Evolutionary conservation across 352 stramenopile species (phyloP).

Genomic region (Globisporangium emineosum): DNA sequence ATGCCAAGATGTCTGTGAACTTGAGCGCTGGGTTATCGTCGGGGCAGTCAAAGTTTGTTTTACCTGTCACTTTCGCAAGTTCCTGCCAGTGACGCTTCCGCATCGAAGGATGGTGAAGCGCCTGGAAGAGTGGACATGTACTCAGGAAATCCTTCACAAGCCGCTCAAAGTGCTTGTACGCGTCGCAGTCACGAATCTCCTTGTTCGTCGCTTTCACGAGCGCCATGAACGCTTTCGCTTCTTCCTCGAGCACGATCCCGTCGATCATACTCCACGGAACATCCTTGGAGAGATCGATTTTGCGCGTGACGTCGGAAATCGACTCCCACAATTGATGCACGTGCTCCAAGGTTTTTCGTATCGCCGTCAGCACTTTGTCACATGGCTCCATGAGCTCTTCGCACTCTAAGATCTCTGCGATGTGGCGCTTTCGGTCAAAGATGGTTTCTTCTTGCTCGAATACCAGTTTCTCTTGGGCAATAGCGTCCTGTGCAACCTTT

Average conservation of each 20-base stretch:
- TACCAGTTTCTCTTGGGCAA: conserved; percentile 34
- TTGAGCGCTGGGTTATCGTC: conserved; percentile 62
- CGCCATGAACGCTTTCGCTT: conserved; percentile 82
- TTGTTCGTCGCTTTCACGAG: conserved; percentile 90
- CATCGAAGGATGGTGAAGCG: conserved; percentile 74
- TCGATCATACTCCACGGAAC: conserved; percentile 92
- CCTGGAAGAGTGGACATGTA: conserved; percentile 78
- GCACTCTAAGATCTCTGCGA: conserved; percentile 93
- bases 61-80: conserved; percentile 55
- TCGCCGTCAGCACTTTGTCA: conserved; percentile 59
- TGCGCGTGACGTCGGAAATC: conserved; percentile 81
- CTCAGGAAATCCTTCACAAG: conserved; percentile 74
- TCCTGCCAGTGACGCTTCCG: conserved; percentile 71
- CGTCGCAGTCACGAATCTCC: conserved; percentile 86
- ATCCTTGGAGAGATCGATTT: conserved; percentile 86
- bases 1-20: conserved; percentile 79
- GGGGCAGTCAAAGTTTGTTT: conserved; percentile 46
- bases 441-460: conserved; percentile 33
- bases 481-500: conserved; percentile 33
- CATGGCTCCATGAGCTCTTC: conserved; percentile 85
- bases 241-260: conserved; percentile 91
- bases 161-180: conserved; percentile 87
- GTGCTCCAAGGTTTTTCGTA: conserved; percentile 74
- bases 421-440: conserved; percentile 72
- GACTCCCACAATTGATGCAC: conserved; percentile 86